Conservation (phyloP, 1,284 basidiomycete species). For the Pascua sp. region DNA sequence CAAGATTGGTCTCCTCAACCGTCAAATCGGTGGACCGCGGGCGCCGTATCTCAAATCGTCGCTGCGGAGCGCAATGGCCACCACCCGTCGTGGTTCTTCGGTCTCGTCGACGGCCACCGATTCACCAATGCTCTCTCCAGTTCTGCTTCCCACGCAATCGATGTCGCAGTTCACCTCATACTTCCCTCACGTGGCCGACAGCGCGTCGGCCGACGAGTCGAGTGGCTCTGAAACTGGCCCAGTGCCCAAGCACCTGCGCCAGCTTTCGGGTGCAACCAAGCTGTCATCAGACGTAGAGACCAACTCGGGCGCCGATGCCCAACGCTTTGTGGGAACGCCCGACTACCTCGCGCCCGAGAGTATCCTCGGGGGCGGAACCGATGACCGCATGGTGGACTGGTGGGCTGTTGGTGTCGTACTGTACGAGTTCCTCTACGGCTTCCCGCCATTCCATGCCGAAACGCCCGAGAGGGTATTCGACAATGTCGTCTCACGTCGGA, state of each 20-base stretch:
- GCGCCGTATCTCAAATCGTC: conserved; percentile 54
- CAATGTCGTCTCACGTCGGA: conserved; percentile 92
- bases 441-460: conserved; percentile 96
- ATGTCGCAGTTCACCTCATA: conserved; percentile 65
- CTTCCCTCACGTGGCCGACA: conserved; percentile 53
- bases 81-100: conserved; percentile 53
- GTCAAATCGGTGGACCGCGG: conserved; percentile 74
- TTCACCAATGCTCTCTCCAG: conserved; percentile 49
- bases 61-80: conserved; percentile 47
- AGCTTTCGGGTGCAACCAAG: conserved; percentile 50
- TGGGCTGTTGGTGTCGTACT: conserved; percentile 99
- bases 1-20: conserved; percentile 91
- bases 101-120: conserved; percentile 60
- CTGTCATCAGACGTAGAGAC: conserved; percentile 56
- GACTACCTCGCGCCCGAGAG: conserved; percentile 96
- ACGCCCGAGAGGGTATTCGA: conserved; percentile 97
- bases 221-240: conserved; percentile 78
- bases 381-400: conserved; percentile 95
- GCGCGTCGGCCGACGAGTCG: conserved; percentile 65
- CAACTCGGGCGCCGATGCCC: conserved; percentile 56
- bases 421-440: conserved; percentile 96
- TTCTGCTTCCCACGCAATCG: conserved; percentile 47
- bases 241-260: conserved; percentile 71
- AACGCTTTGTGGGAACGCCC: conserved; percentile 93
- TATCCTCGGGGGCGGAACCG: conserved; percentile 90